Evolutionary conservation across 371 early-diverging fungal species (phyloP), one percentile per base, ranked within the genome.

Genomic region (Funneliformis caledonium): DNA sequence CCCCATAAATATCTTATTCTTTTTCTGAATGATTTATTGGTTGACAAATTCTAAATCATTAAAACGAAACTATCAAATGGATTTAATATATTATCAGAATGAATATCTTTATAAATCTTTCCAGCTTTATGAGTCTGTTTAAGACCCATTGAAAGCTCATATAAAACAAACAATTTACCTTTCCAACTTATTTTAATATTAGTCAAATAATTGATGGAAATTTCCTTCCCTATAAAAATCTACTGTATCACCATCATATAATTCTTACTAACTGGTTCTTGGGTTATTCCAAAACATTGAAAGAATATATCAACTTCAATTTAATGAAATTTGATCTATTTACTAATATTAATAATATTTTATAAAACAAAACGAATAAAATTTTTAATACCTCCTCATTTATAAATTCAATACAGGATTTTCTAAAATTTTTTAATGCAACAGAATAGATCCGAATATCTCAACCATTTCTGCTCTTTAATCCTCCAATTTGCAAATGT

Each of bases 221-320:
- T 70, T 70, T 42, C 72, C 72, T 11, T 70, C 45, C 3, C 6
- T n/a, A 22, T 4, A 10, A 33, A 31, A 70, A 16, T 37, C 42
- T 70, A 70, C 12, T 33, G n/a, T n/a, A n/a, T n/a, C n/a, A 70
- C n/a, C 47, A 70, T 43, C 70, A 70, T 16, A 47, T 70, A 70
- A 33, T 70, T 10, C n/a, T 70, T 26, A 11, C 31, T 37, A 11
- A 12, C 70, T 42, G 70, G 70, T 37, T 37, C 48, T 45, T 45
- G 48, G 4, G 43, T 70, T 37, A 70, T 45, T 47, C 70, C 70
- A 45, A 2, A 37, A 26, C 31, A 70, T 45, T 43, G 68, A 1
- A 70, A n/a, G 2, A 16, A 62, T 10, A 31, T 62, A 64, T 6
- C 2, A 64, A 22, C 64, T 6, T 5, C 19, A 31, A 31, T 64